Evolutionary conservation across 805 yeast species (phyloP), one percentile per base, ranked within the genome.

Genomic region (Torulaspora microellipsoides): DNA sequence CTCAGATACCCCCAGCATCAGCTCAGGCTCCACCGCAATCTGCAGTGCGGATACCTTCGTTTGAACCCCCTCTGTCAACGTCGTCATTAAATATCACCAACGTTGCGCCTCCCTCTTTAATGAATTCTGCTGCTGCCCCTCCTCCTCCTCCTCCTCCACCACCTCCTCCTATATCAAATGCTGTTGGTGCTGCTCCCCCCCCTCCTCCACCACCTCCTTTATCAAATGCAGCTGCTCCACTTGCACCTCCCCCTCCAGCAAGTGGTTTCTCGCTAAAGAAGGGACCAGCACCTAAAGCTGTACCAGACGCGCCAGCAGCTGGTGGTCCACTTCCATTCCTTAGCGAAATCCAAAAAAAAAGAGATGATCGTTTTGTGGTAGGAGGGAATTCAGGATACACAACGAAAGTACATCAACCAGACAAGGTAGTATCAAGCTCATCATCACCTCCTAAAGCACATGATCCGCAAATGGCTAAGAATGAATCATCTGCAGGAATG

Each of bases 311-410:
- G 8, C 48, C 64, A 43, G 46, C 62, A 31, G 31, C 55, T 43
- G 55, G 60, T 9, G 75, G 73, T 2, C 71, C 75, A 1, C 55
- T 75, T 13, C 80, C 80, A 3, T 75, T 76, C 54, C 60, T 76
- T 10, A 71, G 75, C 3, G 75, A 76, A 46, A 76, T 76, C 41
- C 75, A 73, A 52, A 70, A 67, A 28, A 70, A 71, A 48, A 65
- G 80, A 48, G 75, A 71, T 45, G 77, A 74, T 13, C 52, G 69
- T 20, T 65, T 66, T 53, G 76, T 70, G 30, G 71, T 73, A n/a
- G 73, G 67, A 13, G 73, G 61, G 2, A 38, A 58, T 8, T 45
- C 62, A 15, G 50, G 45, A n/a, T 60, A 58, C 39, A 42, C 59
- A 2, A 59, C 66, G 9, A 46, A 47, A 6, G 47, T 40, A 12